Evolutionary conservation across 352 stramenopile genomes (phyloP).

Genomic region (Globisporangium acanthophoron): DNA sequence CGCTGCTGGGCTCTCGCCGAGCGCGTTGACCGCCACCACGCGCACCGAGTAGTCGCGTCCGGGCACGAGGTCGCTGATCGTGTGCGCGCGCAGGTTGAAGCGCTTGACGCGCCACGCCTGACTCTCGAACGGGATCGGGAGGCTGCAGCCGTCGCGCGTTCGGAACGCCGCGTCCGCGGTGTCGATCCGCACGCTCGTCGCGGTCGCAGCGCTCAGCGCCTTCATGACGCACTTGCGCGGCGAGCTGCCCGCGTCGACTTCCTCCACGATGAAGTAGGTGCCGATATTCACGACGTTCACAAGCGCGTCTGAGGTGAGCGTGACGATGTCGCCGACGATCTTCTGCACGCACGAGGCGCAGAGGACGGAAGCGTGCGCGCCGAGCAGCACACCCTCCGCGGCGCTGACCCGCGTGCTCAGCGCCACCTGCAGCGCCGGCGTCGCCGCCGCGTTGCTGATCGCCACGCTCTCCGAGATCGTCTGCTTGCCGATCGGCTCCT

Average conservation of each 20-base stretch:
- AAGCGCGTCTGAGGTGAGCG: slow-evolving; percentile 30
- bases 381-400: slow-evolving; percentile 25
- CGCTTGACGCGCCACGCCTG: slow-evolving; percentile 52
- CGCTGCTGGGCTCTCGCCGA: slow-evolving; percentile 36
- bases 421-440: slow-evolving; percentile 37
- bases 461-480: slow-evolving; percentile 33
- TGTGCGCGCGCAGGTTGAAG: slow-evolving; percentile 60
- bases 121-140: slow-evolving; percentile 37
- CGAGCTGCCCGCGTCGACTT: slow-evolving; percentile 10
- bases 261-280: slow-evolving; percentile 68
- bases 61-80: slow-evolving; percentile 50
- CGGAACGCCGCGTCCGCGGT: slow-evolving; percentile 17
- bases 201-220: slow-evolving; percentile 3
- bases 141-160: slow-evolving; percentile 28
- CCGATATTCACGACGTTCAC: slow-evolving; percentile 7
- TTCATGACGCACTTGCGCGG: slow-evolving; percentile 47
- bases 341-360: slow-evolving; percentile 62
- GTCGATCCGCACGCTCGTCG: slow-evolving; percentile 26
- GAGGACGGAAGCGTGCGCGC: slow-evolving; percentile 25
- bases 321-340: slow-evolving; percentile 29
- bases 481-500: slow-evolving; percentile 35
- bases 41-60: slow-evolving; percentile 67
- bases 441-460: slow-evolving; percentile 20
- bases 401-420: slow-evolving; percentile 23
- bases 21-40: slow-evolving; percentile 31